Evolutionary conservation across 306 rosid species (phyloP), one percentile per base, ranked within the genome.

Genomic region (Gastrolobium villosum): DNA sequence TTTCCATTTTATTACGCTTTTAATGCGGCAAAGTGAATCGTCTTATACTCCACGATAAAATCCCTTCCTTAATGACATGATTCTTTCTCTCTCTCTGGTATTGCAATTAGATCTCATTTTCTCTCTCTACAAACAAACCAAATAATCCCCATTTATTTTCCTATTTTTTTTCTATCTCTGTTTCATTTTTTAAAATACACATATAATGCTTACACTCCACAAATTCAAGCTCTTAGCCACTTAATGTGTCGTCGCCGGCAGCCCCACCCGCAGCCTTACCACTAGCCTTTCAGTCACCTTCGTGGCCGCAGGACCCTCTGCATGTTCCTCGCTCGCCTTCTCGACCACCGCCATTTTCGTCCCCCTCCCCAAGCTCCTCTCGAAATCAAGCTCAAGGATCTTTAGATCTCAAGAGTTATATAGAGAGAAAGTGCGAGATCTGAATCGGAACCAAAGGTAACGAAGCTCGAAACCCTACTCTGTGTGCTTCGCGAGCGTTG

Each of bases 221-320:
- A n/a, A 90, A 85, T 91, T 94, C 89, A 94, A 94, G 94, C 87
- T 88, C 79, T 59, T 94, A 31, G 98, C 98, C 26, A 70, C 96
- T n/a, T 96, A 88, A 76, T 94, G 98, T 61, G 89, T 94, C 61
- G 89, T 91, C 74, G 87, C 98, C 76, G 90, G 83, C 43, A 90
- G 97, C 68, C 92, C 96, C 13, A 79, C 96, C 0, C 81, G 79
- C 4, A 91, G 96, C 59, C 97, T n/a, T n/a, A n/a, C n/a, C n/a
- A n/a, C n/a, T n/a, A n/a, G n/a, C n/a, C n/a, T n/a, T n/a, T n/a
- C n/a, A n/a, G n/a, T n/a, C n/a, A n/a, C n/a, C 97, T 2, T 77
- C 98, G 98, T 84, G 93, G 97, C 46, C 95, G 93, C 2, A 94
- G 85, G 28, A 94, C 98, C 41, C 89, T 94, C 13, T 81, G 97